Evolutionary conservation across 2,329 filamentous ascomycete species (phyloP).

Genomic region (Fusarium piperis): DNA sequence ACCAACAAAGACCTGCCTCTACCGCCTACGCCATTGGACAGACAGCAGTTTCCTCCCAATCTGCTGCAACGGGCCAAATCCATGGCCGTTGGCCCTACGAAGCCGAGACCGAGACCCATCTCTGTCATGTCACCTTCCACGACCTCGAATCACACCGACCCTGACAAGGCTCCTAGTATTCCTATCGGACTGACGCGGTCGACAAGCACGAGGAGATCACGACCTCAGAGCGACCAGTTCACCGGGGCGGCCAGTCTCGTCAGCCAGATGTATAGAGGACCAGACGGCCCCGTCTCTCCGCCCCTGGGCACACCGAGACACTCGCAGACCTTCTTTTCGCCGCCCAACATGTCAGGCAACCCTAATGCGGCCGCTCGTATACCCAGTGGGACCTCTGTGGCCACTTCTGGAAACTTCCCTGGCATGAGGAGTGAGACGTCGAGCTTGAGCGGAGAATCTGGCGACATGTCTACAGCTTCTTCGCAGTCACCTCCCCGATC

Average conservation of each 20-base stretch:
- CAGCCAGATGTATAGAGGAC: constrained; percentile 88
- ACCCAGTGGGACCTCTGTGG: constrained; percentile 59
- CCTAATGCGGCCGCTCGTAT: constrained; percentile 61
- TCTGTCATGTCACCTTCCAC: constrained; percentile 61
- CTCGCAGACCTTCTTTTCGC: constrained; percentile 71
- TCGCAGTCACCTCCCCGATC: constrained; percentile 64
- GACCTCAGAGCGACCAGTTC: constrained; percentile 73
- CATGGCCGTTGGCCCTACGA: constrained; percentile 61
- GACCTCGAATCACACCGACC: constrained; percentile 66
- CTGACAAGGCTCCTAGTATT: constrained; percentile 79
- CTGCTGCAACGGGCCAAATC: constrained; percentile 71
- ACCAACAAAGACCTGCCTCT: constrained; percentile 88
- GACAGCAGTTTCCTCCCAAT: constrained; percentile 54
- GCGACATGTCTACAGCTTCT: constrained; percentile 57
- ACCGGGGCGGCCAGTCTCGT: constrained; percentile 76
- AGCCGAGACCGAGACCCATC: constrained; percentile 64
- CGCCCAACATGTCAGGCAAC: constrained; percentile 60
- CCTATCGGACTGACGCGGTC: constrained; percentile 70
- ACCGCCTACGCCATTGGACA: constrained; percentile 68
- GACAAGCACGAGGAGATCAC: constrained; percentile 62
- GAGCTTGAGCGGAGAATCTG: constrained; percentile 75
- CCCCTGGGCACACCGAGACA: constrained; percentile 66
- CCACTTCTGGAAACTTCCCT: constrained; percentile 71
- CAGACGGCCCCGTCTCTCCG: constrained; percentile 70
- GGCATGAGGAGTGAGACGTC: constrained; percentile 74